Evolutionary conservation across 2,329 filamentous ascomycete species (phyloP), one percentile per base, ranked within the genome.

Genomic region (Leptographium procerum): DNA sequence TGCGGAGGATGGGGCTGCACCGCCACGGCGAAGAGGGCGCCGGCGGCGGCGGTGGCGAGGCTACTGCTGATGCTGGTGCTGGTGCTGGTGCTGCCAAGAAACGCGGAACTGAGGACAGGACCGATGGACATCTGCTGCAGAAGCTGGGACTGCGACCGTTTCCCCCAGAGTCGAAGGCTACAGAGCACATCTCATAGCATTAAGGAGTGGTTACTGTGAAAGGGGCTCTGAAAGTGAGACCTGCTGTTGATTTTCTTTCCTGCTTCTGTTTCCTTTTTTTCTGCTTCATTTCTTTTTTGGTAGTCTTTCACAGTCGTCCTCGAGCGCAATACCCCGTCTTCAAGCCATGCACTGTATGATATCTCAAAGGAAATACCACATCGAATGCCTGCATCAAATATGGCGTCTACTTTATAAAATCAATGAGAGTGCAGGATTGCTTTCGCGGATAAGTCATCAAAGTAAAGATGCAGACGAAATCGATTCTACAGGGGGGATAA

Each of bases 1-100:
- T 74, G 60, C 73, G n/a, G 13, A 31, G 43, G 40, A 47, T 60
- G 40, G 16, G 28, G 9, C 29, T 45, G 13, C 57, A 56, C 26
- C 6, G 10, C 3, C 52, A 53, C 45, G 19, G 3, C 11, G 40
- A 40, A 7, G 10, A 50, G 14, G 24, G 29, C 3, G 26, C 24
- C n/a, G n/a, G n/a, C n/a, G n/a, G n/a, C n/a, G n/a, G n/a, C n/a
- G n/a, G n/a, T n/a, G n/a, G n/a, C 10, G 36, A 16, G 36, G 36
- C 14, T 16, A 40, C 13, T 19, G 36, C 8, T 19, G 36, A 3
- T 3, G 36, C 4, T 7, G 36, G 3, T 40, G 36, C 36, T 40
- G 36, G 14, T 40, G 14, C 36, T 40, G 36, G 14, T 40, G 36
- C 36, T 40, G 14, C 36, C 36, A 19, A 40, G 36, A 40, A 19